phyloP scores from a whole-genome alignment of 768 basidiomycete genomes.

The Rhodotorula kratochvilovae region DNA sequence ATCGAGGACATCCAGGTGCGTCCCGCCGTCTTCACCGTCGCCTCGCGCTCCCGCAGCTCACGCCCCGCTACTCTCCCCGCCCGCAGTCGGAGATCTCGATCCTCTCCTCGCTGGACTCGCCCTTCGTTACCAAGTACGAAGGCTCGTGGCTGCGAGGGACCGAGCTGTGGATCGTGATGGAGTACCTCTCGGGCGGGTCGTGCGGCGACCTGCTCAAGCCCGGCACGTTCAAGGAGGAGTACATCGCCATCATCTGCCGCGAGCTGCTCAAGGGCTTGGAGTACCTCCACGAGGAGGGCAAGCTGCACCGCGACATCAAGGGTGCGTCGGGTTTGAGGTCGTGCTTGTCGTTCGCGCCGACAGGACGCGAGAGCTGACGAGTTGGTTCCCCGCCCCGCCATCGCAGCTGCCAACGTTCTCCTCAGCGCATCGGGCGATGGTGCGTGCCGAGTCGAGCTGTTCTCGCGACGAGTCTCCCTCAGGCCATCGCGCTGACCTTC shows the following conservation, averaged over 20 bases:
- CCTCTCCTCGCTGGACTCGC: slow-evolving; percentile 89
- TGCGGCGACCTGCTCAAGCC: slow-evolving; percentile 74
- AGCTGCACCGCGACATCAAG: slow-evolving; percentile 99
- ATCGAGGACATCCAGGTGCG: slow-evolving; percentile 81
- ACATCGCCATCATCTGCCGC: slow-evolving; percentile 92
- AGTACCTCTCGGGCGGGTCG: slow-evolving; percentile 90
- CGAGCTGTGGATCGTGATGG: slow-evolving; percentile 80
- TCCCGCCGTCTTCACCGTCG: background rate
- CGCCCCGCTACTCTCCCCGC: background rate
- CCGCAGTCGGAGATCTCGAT: slow-evolving; percentile 96
- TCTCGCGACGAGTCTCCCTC: too few species aligned
- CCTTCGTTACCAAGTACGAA: slow-evolving; percentile 92
- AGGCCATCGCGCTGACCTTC: too few species aligned
- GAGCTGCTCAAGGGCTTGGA: slow-evolving; percentile 89
- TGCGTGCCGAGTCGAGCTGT: slow-evolving; percentile 29
- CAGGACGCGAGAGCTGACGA: background rate
- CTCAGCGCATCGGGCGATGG: slow-evolving; percentile 80
- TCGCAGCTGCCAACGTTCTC: slow-evolving; percentile 83
- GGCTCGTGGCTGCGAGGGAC: slow-evolving; percentile 93
- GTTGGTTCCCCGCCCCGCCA: background rate
- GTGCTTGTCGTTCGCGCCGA: too few species aligned
- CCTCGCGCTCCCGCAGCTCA: background rate
- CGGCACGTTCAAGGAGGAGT: slow-evolving; percentile 94
- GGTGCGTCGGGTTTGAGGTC: slow-evolving; percentile 53
- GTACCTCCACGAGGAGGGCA: slow-evolving; percentile 91